phyloP scores from a whole-genome alignment of 148 eudicot genomes.

The Persicaria maculosa region DNA sequence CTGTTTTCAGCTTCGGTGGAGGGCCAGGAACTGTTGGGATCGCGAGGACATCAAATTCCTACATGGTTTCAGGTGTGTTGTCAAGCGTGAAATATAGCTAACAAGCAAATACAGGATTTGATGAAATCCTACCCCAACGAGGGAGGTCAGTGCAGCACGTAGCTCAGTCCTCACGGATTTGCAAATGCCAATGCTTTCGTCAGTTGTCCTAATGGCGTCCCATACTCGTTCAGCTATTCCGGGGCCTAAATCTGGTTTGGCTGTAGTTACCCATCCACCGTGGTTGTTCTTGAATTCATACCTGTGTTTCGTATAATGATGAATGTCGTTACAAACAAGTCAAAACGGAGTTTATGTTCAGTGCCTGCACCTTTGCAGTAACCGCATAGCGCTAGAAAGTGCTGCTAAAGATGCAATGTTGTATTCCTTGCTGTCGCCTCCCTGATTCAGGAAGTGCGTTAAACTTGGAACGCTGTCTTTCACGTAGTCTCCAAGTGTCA shows the following conservation, averaged over 20 bases:
- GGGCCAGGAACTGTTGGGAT: slow-evolving; percentile 86
- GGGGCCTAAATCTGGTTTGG: slow-evolving; percentile 67
- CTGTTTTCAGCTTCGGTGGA: slow-evolving; percentile 72
- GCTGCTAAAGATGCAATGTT: slow-evolving; percentile 56
- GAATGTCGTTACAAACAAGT: background rate
- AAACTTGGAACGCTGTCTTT: slow-evolving; percentile 65
- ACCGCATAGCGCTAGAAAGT: slow-evolving; percentile 70
- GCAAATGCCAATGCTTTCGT: slow-evolving; percentile 44
- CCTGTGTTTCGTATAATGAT: slow-evolving; percentile 25
- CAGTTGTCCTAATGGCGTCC: slow-evolving; percentile 53
- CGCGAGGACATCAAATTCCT: slow-evolving; percentile 70
- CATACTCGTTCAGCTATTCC: slow-evolving; percentile 67
- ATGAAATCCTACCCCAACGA: slow-evolving; percentile 50
- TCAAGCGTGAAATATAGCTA: background rate
- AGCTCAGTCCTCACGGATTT: slow-evolving; percentile 47
- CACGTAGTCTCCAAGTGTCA: slow-evolving; percentile 55
- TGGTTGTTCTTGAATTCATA: slow-evolving; percentile 83
- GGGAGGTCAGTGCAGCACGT: slow-evolving; percentile 56
- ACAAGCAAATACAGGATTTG: background rate
- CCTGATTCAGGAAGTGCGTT: slow-evolving; percentile 44
- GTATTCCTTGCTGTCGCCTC: slow-evolving; percentile 30
- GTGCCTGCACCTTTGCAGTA: slow-evolving; percentile 60
- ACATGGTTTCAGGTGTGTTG: background rate
- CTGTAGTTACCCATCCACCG: slow-evolving; percentile 63
- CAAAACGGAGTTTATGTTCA: background rate